Base-by-base conservation (phyloP, 768 basidiomycete species). In the Trametes meyenii region DNA sequence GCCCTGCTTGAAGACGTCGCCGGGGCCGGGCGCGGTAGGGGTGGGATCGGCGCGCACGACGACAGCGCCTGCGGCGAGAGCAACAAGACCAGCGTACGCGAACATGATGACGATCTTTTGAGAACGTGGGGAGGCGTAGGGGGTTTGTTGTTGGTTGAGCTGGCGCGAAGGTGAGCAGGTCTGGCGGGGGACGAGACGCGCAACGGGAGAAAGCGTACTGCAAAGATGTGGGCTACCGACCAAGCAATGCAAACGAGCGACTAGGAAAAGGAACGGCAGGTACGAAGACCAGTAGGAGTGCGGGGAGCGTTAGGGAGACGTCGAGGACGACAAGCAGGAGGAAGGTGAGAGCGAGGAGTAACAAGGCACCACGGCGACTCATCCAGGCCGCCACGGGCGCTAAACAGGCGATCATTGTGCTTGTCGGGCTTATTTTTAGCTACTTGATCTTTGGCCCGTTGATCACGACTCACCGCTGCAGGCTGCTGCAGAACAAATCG, bases 1-100 rank as follows among this genome's bases (percentile, higher is more conserved):
- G 19, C 90, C 90, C 55, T 81, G 76, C 43, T 83, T 82, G 77
- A 81, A 89, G 24, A 80, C 67, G 44, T 80, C 75, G 43, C 83
- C 83, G 7, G 89, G 88, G 7, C 78, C 78, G 23, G 92, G 90
- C 24, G 73, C 78, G 52, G 69, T 79, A 43, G 92, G 92, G 7
- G 64, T 71, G 17, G 85, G 84, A 40, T 85, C 83, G 16, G 88
- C 89, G 51, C 72, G 78, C n/a, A 76, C 84, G 38, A 74, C 56
- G 17, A 78, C 67, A 50, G 77, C 66, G 29, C 77, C 70, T 36
- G 68, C 62, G 40, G 67, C 42, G 50, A 70, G 64, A 35, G 68
- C 64, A 51, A 61, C 64, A 39, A 72, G 51, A 46, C 62, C 50
- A 50, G 65, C 48, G 50, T 65, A 61, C 39, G 67, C 58, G 55